These are phyloP conservation scores for Zangia roseola DNA, from an alignment of 768 basidiomycete genomes.

Conservation along the genomic window DNA sequence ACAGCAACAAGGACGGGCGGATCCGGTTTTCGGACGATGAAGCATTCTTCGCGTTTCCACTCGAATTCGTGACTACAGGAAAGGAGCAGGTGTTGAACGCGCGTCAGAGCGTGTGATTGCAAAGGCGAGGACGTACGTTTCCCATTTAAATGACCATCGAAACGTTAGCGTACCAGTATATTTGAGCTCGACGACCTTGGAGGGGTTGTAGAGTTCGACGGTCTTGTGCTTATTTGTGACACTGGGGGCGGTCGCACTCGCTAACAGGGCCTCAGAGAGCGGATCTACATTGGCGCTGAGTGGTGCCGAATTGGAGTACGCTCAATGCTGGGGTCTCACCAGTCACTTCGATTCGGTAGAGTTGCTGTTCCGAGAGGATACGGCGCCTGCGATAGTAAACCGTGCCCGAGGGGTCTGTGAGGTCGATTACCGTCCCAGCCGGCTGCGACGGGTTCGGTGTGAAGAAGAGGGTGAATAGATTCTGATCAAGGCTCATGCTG, in stretches of 20 bases:
- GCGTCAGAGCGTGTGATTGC: slow-evolving; percentile 39
- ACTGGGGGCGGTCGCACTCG: slow-evolving; percentile 62
- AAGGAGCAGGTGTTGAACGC: slow-evolving; percentile 25
- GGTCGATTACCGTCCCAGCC: slow-evolving; percentile 54
- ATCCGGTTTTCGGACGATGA: slow-evolving; percentile 80
- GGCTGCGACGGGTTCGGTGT: slow-evolving; percentile 58
- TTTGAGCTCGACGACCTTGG: slow-evolving; percentile 65
- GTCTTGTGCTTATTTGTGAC: slow-evolving; percentile 71
- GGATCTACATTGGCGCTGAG: slow-evolving; percentile 53
- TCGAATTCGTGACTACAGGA: slow-evolving; percentile 71
- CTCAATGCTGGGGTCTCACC: slow-evolving; percentile 40
- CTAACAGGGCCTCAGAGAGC: slow-evolving; percentile 66
- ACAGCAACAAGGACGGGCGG: slow-evolving; percentile 83
- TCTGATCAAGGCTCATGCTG: slow-evolving; percentile 79
- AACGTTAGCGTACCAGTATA: slow-evolving; percentile 72
- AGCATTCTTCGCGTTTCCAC: slow-evolving; percentile 85
- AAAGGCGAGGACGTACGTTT: slow-evolving; percentile 53
- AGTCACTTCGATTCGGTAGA: slow-evolving; percentile 66
- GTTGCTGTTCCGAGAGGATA: slow-evolving; percentile 37
- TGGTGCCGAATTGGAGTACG: too few species aligned
- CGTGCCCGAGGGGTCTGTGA: slow-evolving; percentile 61
- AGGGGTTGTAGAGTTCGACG: slow-evolving; percentile 74
- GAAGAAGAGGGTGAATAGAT: slow-evolving; percentile 77
- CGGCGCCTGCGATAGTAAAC: slow-evolving; percentile 75
- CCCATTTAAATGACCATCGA: slow-evolving; percentile 80